Conservation (phyloP, 805 yeast genomes). For the Yamadazyma akitaensis region DNA sequence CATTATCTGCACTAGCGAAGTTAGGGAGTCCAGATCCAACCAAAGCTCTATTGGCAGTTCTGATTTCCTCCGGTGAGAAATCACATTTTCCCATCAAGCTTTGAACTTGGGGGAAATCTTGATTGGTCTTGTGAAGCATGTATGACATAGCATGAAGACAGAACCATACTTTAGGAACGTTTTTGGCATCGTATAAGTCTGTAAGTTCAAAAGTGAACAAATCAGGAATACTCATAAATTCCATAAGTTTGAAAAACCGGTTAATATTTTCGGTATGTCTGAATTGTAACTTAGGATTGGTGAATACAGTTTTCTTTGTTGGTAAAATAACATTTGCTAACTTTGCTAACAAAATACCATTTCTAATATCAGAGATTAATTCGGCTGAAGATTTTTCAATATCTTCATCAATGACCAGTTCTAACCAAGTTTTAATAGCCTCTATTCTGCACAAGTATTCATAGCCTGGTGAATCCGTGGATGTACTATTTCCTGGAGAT, state of each 20-base stretch:
- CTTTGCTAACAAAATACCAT: conserved; percentile 85
- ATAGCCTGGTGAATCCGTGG: conserved; percentile 45
- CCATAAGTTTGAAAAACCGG: conserved; percentile 68
- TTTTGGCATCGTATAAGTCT: conserved; percentile 87
- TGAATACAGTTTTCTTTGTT: conserved; percentile 51
- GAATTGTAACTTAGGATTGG: conserved; percentile 62
- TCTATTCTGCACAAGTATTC: conserved; percentile 78
- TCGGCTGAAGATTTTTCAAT: conserved; percentile 55
- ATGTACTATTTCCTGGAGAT: conserved; percentile 27
- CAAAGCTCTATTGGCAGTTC: conserved; percentile 64
- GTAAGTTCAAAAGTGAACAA: conserved; percentile 87
- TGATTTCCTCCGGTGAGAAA: conserved; percentile 67
- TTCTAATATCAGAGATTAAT: conserved; percentile 63
- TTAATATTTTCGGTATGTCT: conserved; percentile 92
- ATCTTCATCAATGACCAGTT: conserved; percentile 53
- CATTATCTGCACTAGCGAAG: conserved; percentile 47
- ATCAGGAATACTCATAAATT: conserved; percentile 74
- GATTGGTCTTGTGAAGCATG: conserved; percentile 56
- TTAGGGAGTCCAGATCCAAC: conserved; percentile 73
- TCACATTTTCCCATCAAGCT: conserved; percentile 59
- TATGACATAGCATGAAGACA: conserved; percentile 87
- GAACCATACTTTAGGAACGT: conserved; percentile 90
- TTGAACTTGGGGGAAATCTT: conserved; percentile 55
- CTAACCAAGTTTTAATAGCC: conserved; percentile 83
- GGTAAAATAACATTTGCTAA: conserved; percentile 73